Percentiles rank a stretch among this genome's conserved stretches.
Conservation (phyloP, 805 yeast genomes). For the Zygosaccharomyces gambellarensis region DNA sequence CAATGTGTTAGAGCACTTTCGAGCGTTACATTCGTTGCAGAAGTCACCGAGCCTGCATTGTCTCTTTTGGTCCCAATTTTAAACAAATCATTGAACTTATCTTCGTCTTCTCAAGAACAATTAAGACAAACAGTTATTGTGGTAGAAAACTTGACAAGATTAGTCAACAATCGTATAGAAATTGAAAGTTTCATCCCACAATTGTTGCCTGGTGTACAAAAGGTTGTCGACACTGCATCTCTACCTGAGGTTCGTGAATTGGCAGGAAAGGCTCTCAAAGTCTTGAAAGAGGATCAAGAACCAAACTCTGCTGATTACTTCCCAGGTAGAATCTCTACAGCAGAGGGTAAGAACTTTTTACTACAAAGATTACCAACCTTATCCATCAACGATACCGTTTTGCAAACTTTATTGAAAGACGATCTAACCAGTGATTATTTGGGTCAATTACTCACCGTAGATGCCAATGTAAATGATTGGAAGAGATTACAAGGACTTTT, state of each 20-base stretch:
- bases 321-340: constrained; percentile 64
- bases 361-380: constrained; percentile 21
- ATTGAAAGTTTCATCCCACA: constrained; percentile 83
- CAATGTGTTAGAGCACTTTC: constrained; percentile 84
- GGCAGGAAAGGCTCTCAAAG: constrained; percentile 80
- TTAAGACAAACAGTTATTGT: constrained; percentile 95
- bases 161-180: constrained; percentile 90
- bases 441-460: constrained; percentile 49
- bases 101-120: constrained; percentile 89
- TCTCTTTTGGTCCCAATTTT: constrained; percentile 87
- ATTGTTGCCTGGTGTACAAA: constrained; percentile 85
- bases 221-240: constrained; percentile 84
- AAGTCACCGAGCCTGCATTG: constrained; percentile 94
- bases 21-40: constrained; percentile 95
- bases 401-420: constrained; percentile 28
- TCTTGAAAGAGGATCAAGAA: constrained; percentile 75
- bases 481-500: constrained; percentile 54
- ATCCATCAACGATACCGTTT: background rate
- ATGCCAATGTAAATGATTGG: constrained; percentile 73
- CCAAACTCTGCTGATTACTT: constrained; percentile 48
- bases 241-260: constrained; percentile 94
- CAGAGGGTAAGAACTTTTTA: constrained; percentile 48
- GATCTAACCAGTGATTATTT: constrained; percentile 44
- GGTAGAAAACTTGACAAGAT: constrained; percentile 89
- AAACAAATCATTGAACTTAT: constrained; percentile 77